phyloP scores from a whole-genome alignment of 768 basidiomycete species.

The Leccinum boreale region DNA sequence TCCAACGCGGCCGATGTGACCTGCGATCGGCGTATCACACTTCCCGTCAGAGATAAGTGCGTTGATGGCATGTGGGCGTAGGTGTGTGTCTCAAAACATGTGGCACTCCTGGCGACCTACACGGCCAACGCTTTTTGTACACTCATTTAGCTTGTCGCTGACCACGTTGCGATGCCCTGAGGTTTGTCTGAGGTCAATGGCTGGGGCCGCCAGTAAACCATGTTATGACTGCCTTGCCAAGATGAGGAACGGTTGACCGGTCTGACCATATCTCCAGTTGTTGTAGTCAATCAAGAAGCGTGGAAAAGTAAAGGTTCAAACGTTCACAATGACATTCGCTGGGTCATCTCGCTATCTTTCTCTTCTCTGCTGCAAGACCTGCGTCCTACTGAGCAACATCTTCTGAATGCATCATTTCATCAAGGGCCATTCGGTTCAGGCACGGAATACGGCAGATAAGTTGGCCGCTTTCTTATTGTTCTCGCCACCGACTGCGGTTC shows the following conservation, averaged over 20 bases:
- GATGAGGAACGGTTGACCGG: neutral
- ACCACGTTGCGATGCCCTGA: too few species aligned
- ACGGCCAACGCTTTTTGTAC: too few species aligned
- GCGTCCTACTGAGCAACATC: neutral
- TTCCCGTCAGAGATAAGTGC: neutral
- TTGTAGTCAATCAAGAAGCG: neutral
- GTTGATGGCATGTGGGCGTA: neutral
- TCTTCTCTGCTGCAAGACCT: neutral
- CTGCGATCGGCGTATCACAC: neutral
- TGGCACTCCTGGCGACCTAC: neutral
- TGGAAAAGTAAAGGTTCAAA: neutral
- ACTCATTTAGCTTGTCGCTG: too few species aligned
- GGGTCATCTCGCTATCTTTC: neutral
- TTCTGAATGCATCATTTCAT: neutral
- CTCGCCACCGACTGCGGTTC: neutral
- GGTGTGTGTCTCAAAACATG: neutral
- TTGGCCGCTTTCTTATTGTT: neutral
- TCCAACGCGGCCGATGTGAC: neutral
- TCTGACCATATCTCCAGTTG: neutral
- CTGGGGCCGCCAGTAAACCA: too few species aligned
- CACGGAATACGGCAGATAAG: neutral
- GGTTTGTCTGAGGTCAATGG: too few species aligned
- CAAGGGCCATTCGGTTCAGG: neutral
- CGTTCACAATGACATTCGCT: too few species aligned
- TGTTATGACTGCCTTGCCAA: too few species aligned